Base-by-base conservation (phyloP, 208 protist genomes). In the Leishmania lainsoni region DNA sequence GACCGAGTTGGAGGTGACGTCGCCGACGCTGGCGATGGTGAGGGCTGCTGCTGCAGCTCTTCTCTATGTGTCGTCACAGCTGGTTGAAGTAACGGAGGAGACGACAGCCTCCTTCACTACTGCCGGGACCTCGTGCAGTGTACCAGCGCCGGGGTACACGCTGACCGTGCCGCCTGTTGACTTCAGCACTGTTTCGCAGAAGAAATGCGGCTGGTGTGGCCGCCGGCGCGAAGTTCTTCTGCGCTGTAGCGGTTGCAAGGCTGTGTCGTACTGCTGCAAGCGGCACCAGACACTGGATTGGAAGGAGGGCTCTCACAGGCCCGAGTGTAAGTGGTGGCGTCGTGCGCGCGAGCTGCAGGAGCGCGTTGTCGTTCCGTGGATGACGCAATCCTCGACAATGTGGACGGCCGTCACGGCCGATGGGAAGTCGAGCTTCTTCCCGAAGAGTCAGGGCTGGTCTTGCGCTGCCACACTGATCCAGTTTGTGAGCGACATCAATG, bases 251-350 rank as follows among this genome's bases (percentile, higher is more conserved):
- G 86, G 84, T 16, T 97, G 94, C 79, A 89, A 88, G 54, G 85
- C 91, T 2, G 90, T 94, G 12, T 83, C 82, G 85, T 97, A 97
- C 78, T 97, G 94, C 86, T 88, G 89, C 78, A 90, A 87, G 75
- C 83, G 86, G 8, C 92, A 97, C 68, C 94, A 96, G 83, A 85
- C 80, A 76, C 79, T 92, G 70, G 92, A 94, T 79, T 97, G 94
- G 92, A 95, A 84, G 61, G 75, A 84, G 56, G 89, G 87, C 6
- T 48, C 59, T n/a, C 92, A 97, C 84, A 86, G 82, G 78, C 72
- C 75, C 68, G 86, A 89, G 75, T 97, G 93, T 86, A 82, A 72
- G 61, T 69, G 91, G 59, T 95, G 91, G 88, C 76, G 76, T 29
- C 80, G 81, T 32, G 91, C 89, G n/a, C 52, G 83, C 39, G 84